phyloP scores from a whole-genome alignment of 441 rosid species.

The Erodium texanum region DNA sequence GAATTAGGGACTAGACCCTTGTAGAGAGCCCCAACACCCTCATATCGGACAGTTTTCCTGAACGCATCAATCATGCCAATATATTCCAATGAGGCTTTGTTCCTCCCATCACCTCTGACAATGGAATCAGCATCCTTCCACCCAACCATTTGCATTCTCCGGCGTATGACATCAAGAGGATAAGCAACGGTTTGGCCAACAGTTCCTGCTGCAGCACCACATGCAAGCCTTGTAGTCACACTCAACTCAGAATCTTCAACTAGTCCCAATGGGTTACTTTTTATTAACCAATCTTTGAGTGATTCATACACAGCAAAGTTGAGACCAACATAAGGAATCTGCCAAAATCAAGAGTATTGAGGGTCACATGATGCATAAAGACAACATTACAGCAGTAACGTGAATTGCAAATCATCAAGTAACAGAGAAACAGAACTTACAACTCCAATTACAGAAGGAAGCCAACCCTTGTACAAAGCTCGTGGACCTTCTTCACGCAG shows the following conservation, averaged over 20 bases:
- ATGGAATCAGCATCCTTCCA: not conserved
- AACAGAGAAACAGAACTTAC: conserved; percentile 17
- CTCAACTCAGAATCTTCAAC: not conserved
- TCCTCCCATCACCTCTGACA: not conserved
- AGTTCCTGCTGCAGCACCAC: conserved; percentile 1
- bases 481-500: not conserved
- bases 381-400: not conserved
- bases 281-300: not conserved
- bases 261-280: not conserved
- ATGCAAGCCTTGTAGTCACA: not conserved
- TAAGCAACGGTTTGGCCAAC: conserved; percentile 5
- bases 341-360: not conserved
- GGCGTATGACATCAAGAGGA: conserved; percentile 16
- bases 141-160: not conserved
- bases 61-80: not conserved
- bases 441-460: conserved; percentile 61
- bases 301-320: not conserved
- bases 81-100: not conserved
- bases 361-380: not conserved
- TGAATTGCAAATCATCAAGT: not conserved
- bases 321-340: not conserved
- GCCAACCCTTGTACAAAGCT: conserved; percentile 54
- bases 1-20: not conserved
- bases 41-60: not conserved
- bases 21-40: not conserved